Evolutionary conservation across 2,329 filamentous ascomycete genomes (phyloP).

Genomic region (Arthrocladium fulminans): DNA sequence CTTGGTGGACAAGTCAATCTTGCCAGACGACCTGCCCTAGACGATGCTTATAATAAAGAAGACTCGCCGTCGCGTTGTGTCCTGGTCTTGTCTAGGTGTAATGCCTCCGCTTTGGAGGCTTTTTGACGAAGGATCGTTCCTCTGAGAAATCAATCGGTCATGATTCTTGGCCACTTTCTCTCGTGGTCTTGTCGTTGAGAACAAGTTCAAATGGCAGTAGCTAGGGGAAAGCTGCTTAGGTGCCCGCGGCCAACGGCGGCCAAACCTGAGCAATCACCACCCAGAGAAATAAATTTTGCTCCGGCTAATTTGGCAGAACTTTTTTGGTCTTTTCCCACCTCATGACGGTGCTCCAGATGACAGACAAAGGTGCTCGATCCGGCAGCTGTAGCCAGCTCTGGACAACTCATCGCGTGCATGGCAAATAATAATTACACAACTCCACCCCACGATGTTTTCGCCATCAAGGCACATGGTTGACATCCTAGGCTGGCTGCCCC

Average conservation of each 20-base stretch:
- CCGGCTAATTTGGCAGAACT: too few relatives aligned
- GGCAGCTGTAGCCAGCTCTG: not conserved
- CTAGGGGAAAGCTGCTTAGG: too few relatives aligned
- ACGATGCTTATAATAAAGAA: slow-evolving; percentile 5
- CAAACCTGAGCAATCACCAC: too few relatives aligned
- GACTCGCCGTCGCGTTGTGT: not conserved
- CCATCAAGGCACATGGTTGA: not conserved
- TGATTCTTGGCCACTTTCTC: not conserved
- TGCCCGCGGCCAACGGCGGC: too few relatives aligned
- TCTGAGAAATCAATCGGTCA: not conserved
- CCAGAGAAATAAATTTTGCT: too few relatives aligned
- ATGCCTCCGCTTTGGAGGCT: not conserved
- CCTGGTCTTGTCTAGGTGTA: slow-evolving; percentile 2
- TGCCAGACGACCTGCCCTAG: not conserved
- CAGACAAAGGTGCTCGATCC: not conserved
- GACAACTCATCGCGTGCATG: not conserved
- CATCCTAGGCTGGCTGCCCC: not conserved
- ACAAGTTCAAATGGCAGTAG: too few relatives aligned
- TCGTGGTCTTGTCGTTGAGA: not conserved
- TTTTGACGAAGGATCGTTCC: not conserved
- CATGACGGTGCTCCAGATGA: too few relatives aligned
- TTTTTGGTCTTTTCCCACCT: too few relatives aligned
- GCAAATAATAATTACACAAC: not conserved
- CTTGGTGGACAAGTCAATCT: not conserved
- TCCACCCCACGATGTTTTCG: not conserved